Conservation (phyloP, 495 filamentous ascomycete genomes). For the Achaetomiella virescens region DNA sequence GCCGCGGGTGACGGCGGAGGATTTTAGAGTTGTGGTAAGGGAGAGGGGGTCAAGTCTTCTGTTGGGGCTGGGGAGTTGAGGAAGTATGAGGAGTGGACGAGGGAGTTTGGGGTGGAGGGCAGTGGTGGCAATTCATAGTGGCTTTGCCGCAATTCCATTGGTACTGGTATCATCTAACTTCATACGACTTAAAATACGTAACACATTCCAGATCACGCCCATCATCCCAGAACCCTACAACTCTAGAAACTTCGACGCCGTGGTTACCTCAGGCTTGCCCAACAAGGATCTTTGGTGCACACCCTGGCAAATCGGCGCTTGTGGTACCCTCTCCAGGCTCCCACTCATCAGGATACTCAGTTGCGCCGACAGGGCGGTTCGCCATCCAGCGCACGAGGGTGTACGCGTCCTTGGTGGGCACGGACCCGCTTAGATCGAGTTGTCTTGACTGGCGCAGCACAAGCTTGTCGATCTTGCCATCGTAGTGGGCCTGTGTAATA, state of each 20-base stretch:
- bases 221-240: too few species aligned
- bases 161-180: too few species aligned
- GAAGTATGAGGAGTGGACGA: constrained; percentile 80
- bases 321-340: not conserved
- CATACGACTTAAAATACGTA: too few species aligned
- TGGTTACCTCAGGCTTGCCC: too few species aligned
- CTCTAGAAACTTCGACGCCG: too few species aligned
- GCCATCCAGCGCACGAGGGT: not conserved
- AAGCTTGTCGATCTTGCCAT: not conserved
- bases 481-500: constrained; percentile 1
- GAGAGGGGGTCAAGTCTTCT: constrained; percentile 62
- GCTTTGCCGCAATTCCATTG: too few species aligned
- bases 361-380: not conserved
- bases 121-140: too few species aligned
- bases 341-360: not conserved
- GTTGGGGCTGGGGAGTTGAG: constrained; percentile 74
- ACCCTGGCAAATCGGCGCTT: too few species aligned
- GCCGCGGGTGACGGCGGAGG: constrained; percentile 73
- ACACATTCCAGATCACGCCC: too few species aligned
- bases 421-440: not conserved
- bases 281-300: too few species aligned
- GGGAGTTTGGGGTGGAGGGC: constrained; percentile 91
- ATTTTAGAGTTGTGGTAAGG: constrained; percentile 81
- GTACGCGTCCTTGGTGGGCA: constrained; percentile 1
- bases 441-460: constrained; percentile 4